Conservation (phyloP, 148 eudicot genomes). For the Dysphania ambrosioides region DNA sequence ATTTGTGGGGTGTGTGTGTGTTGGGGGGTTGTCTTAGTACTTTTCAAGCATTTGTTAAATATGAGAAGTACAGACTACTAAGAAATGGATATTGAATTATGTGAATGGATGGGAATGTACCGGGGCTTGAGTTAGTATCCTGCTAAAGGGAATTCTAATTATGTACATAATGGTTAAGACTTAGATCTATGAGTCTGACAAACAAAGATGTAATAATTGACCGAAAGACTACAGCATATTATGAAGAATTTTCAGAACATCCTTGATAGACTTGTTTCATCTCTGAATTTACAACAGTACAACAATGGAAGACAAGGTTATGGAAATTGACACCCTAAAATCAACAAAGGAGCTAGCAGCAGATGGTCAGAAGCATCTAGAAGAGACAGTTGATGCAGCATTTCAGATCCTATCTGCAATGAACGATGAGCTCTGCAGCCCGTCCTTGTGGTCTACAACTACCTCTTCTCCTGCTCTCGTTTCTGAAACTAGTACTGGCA, state of each 20-base stretch:
- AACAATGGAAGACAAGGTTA: slow-evolving; percentile 42
- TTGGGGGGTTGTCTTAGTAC: no score
- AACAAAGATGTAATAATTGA: background rate
- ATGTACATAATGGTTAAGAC: no score
- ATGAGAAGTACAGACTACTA: no score
- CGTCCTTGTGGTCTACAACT: slow-evolving; percentile 64
- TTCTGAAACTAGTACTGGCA: slow-evolving; percentile 2
- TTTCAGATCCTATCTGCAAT: slow-evolving; percentile 76
- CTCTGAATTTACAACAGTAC: background rate
- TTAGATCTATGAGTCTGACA: no score
- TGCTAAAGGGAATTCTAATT: no score
- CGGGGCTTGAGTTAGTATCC: no score
- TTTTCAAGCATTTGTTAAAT: no score
- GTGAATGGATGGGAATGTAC: no score
- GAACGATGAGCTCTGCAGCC: slow-evolving; percentile 94
- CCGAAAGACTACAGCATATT: background rate
- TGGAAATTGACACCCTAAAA: slow-evolving; percentile 25
- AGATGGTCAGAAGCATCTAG: slow-evolving; percentile 75
- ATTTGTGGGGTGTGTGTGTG: no score
- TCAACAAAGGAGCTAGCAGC: slow-evolving; percentile 59
- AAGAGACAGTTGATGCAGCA: slow-evolving; percentile 77
- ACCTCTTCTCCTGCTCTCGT: slow-evolving; percentile 12
- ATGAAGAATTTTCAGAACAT: background rate
- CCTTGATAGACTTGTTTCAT: background rate
- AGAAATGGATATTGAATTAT: no score